Evolutionary conservation across 1,139 yeast species (phyloP).

Genomic region (Tardiomyces depauwii): DNA sequence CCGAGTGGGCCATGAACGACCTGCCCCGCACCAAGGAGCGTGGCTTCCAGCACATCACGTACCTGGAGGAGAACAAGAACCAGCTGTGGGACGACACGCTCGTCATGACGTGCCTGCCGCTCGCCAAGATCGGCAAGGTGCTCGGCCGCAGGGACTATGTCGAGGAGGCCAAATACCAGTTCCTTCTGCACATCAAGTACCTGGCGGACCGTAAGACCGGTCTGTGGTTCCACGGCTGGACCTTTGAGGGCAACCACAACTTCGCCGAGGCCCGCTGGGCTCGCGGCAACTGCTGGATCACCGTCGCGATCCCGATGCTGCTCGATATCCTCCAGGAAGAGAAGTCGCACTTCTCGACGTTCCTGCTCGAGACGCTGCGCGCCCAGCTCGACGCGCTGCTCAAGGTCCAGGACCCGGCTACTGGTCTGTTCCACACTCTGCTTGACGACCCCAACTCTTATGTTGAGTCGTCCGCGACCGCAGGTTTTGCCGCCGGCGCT

Average conservation of each 20-base stretch:
- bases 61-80: conserved; percentile 22
- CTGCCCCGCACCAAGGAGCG: conserved; percentile 26
- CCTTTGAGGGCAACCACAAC: conserved; percentile 26
- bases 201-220: conserved; percentile 25
- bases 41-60: conserved; percentile 29
- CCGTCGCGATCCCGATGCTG: conserved; percentile 30
- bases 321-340: conserved; percentile 20
- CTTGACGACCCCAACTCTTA: conserved; percentile 25
- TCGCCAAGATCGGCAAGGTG: conserved; percentile 26
- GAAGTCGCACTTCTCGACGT: conserved; percentile 13
- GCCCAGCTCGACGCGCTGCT: conserved; percentile 23
- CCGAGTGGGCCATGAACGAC: conserved; percentile 28
- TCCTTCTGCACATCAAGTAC: conserved; percentile 26
- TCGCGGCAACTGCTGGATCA: conserved; percentile 30
- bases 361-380: conserved; percentile 22
- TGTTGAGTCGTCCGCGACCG: conserved; percentile 28
- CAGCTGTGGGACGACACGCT: conserved; percentile 31
- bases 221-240: conserved; percentile 27
- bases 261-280: conserved; percentile 30
- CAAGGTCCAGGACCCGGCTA: conserved; percentile 18
- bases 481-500: conserved; percentile 30
- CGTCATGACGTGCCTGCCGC: conserved; percentile 30
- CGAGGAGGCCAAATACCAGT: conserved; percentile 28
- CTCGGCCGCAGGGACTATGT: conserved; percentile 23
- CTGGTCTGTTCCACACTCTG: conserved; percentile 28